A percentile compares a stretch with the other conserved stretches of the same genome.
Conservation (phyloP, 768 basidiomycete species). For the Gelatoporia subvermispora region DNA sequence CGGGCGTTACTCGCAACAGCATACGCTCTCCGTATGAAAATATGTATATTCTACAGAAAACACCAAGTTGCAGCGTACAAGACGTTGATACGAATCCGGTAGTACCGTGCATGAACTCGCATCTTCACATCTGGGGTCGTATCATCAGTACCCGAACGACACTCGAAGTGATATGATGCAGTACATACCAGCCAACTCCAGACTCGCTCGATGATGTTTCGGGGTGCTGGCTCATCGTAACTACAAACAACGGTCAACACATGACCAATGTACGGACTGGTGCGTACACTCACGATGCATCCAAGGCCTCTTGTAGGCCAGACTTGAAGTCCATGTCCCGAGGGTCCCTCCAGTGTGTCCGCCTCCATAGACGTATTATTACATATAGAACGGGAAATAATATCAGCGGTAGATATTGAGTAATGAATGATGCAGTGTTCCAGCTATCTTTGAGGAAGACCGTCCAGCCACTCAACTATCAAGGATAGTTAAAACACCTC, state of each 20-base stretch:
- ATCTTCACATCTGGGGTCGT: too few species aligned
- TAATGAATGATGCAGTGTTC: conserved; percentile 35
- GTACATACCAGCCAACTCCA: conserved; percentile 31
- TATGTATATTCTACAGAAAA: too few species aligned
- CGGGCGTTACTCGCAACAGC: too few species aligned
- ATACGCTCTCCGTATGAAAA: too few species aligned
- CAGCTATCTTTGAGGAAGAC: conserved; percentile 39
- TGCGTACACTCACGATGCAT: conserved; percentile 18
- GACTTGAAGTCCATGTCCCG: conserved; percentile 41
- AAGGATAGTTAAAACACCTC: neutral
- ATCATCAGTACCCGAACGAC: too few species aligned
- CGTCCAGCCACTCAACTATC: conserved; percentile 35
- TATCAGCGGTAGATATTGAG: conserved; percentile 36
- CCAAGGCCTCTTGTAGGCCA: conserved; percentile 34
- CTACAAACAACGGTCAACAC: conserved; percentile 1
- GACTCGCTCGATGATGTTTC: conserved; percentile 26
- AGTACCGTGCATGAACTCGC: too few species aligned
- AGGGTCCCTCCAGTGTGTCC: conserved; percentile 9
- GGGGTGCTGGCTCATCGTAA: conserved; percentile 30
- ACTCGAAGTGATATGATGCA: too few species aligned
- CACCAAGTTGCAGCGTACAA: too few species aligned
- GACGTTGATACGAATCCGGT: too few species aligned
- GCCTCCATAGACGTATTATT: conserved; percentile 15
- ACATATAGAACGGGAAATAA: conserved; percentile 46
- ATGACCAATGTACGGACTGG: neutral